A percentile compares a stretch with the other conserved stretches of the same genome.
These are phyloP conservation scores for Entomortierella beljakovae DNA, from an alignment of 192 early-diverging fungal species.

Conservation along the genomic window DNA sequence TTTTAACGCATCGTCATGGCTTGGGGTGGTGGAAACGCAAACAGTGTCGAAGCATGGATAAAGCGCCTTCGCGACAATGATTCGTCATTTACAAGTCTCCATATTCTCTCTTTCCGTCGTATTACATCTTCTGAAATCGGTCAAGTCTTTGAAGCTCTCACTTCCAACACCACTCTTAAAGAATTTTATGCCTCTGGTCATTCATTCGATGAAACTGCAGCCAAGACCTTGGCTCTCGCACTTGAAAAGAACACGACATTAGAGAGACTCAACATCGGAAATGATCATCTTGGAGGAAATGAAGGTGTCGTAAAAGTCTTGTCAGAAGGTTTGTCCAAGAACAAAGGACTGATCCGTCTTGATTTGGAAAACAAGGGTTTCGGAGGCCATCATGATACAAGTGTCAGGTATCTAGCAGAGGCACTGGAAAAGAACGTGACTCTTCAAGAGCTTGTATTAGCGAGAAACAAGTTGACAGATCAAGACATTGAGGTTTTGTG, in stretches of 20 bases:
- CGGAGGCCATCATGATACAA: constrained; percentile 12
- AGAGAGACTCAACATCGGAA: constrained; percentile 56
- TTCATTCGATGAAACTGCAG: constrained; percentile 46
- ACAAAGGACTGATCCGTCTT: constrained; percentile 54
- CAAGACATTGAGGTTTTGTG: constrained; percentile 39
- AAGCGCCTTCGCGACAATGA: constrained; percentile 61
- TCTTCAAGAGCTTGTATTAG: constrained; percentile 54
- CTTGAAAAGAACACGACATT: constrained; percentile 60
- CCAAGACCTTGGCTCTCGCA: constrained; percentile 41
- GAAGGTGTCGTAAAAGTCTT: constrained; percentile 37
- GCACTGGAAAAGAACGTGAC: constrained; percentile 32
- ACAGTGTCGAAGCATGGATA: constrained; percentile 61
- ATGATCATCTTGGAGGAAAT: constrained; percentile 48
- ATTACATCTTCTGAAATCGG: constrained; percentile 56
- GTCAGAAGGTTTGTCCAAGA: constrained; percentile 58
- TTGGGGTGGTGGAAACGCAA: constrained; percentile 62
- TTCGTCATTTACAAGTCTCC: constrained; percentile 57
- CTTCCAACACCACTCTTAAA: constrained; percentile 55
- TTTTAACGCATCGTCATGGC: constrained; percentile 54
- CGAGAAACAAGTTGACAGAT: constrained; percentile 60
- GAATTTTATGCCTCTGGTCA: constrained; percentile 67
- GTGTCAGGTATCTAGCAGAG: constrained; percentile 11
- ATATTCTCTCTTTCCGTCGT: constrained; percentile 66
- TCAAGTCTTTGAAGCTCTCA: constrained; percentile 57
- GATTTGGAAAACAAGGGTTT: constrained; percentile 69